Base-by-base conservation (phyloP, 129 eudicot species). In the sunflower (Helianthus annuus) region DNA sequence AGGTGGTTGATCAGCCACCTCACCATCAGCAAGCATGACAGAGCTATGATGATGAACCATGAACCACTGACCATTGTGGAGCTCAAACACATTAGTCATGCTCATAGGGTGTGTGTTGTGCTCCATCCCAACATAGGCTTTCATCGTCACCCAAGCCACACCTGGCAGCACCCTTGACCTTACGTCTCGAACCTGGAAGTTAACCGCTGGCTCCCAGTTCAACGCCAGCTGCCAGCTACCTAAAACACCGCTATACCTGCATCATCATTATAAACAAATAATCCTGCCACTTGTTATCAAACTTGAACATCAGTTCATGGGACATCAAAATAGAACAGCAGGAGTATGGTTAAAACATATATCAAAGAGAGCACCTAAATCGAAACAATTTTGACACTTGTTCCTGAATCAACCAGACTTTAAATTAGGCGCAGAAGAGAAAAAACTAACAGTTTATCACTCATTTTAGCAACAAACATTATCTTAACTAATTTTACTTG, bases 41-140 rank as follows among this genome's bases (percentile, higher is more conserved):
- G 98, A 90, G 72, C 88, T 80, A 85, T 94, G 98, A 78, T 94
- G 96, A 79, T 94, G 98, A 57, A 94, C 98, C 97, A 94, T 90
- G 88, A 82, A 85, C 98, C 98, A 94, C 49, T 86, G 79, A 13
- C 93, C 98, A 24, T 84, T 82, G 56, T 87, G 90, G 57, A 84
- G 64, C 87, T 93, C 98, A 73, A 79, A 93, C 62, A 90, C 78
- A 62, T 93, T 93, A 12, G 98, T 85, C 78, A 93, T 80, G 45
- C 52, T 76, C 80, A 76, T 32, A 22, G 87, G 85, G 32, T 63
- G 68, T 6, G 68, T 63, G 68, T 76, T 79, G 10, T 78, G 68
- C 52, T 75, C 88, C 87, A 85, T 38, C 73, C 84, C 92, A 44
- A 85, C 83, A 69, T 80, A 84, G 46, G 95, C 93, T 78, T 82